Evolutionary conservation across 2,329 filamentous ascomycete species (phyloP).

Genomic region (Scopulariopsis brevicaulis): DNA sequence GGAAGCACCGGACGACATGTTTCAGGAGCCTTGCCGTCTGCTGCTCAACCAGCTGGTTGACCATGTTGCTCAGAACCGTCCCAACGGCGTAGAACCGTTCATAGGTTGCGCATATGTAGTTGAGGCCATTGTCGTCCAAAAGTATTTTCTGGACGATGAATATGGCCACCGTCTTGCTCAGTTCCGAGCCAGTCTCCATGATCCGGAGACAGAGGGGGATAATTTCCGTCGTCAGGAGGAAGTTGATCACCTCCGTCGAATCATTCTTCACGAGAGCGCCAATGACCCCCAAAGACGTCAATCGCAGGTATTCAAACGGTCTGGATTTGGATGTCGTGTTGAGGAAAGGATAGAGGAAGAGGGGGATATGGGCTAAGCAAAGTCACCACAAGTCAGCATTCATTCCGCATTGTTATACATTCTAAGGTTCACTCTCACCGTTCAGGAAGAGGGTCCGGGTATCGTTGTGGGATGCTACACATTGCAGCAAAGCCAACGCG

Average conservation of each 20-base stretch:
- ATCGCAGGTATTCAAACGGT: slow-evolving; percentile 91
- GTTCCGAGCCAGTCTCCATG: slow-evolving; percentile 97
- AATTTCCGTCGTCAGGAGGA: slow-evolving; percentile 94
- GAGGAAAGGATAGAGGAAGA: slow-evolving; percentile 95
- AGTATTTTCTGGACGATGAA: slow-evolving; percentile 99
- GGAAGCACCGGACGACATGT: slow-evolving; percentile 94
- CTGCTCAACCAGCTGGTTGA: slow-evolving; percentile 91
- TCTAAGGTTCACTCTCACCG: slow-evolving; percentile 40
- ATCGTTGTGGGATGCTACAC: slow-evolving; percentile 94
- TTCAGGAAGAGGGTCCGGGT: slow-evolving; percentile 88
- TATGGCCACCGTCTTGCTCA: slow-evolving; percentile 98
- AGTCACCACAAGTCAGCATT: background rate
- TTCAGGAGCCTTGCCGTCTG: slow-evolving; percentile 93
- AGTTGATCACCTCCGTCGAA: slow-evolving; percentile 97
- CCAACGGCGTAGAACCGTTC: slow-evolving; percentile 97
- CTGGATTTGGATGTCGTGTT: slow-evolving; percentile 98
- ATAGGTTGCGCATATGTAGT: slow-evolving; percentile 98
- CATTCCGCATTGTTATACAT: background rate
- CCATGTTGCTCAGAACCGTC: slow-evolving; percentile 97
- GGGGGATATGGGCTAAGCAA: slow-evolving; percentile 74
- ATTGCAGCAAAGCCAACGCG: slow-evolving; percentile 87
- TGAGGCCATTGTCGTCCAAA: slow-evolving; percentile 88
- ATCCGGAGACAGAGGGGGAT: slow-evolving; percentile 95
- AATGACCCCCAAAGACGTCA: slow-evolving; percentile 93
- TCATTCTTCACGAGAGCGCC: slow-evolving; percentile 98